Evolutionary conservation across 192 early-diverging fungal species (phyloP).

Genomic region (Entrophospora sp.): DNA sequence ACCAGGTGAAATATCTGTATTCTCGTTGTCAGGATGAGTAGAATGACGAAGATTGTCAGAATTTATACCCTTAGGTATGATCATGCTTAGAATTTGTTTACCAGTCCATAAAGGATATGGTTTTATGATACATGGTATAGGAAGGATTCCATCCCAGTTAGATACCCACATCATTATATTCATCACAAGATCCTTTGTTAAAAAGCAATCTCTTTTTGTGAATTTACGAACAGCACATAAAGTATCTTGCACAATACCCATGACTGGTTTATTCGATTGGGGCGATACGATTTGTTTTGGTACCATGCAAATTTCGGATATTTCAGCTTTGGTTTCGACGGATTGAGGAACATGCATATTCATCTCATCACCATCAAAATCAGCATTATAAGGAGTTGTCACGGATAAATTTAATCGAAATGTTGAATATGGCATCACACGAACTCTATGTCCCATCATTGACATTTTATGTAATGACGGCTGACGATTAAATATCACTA

Average conservation of each 20-base stretch:
- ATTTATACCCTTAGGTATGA: conserved; percentile 93
- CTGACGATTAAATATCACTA: conserved; percentile 99
- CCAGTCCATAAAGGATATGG: conserved; percentile 97
- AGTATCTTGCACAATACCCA: conserved; percentile 99
- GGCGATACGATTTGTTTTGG: conserved; percentile 95
- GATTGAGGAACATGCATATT: conserved; percentile 98
- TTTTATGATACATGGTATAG: conserved; percentile 89
- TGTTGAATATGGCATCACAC: conserved; percentile 98
- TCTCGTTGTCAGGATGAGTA: conserved; percentile 74
- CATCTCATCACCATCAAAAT: conserved; percentile 99
- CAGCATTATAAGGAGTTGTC: conserved; percentile 96
- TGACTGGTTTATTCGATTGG: conserved; percentile 95
- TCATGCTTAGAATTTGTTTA: conserved; percentile 90
- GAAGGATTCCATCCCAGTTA: conserved; percentile 90
- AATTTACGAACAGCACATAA: conserved; percentile 94
- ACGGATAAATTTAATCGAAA: conserved; percentile 97
- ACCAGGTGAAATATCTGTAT: conserved; percentile 69
- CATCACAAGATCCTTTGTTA: conserved; percentile 87
- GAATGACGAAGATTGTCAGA: conserved; percentile 60
- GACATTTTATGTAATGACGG: conserved; percentile 99
- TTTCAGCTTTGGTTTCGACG: conserved; percentile 90
- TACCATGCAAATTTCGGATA: conserved; percentile 96
- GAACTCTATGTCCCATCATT: conserved; percentile 98
- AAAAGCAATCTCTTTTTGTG: conserved; percentile 86
- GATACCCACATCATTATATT: conserved; percentile 93